Percentiles rank a stretch among this genome's conserved stretches.
phyloP scores from a whole-genome alignment of 2,329 filamentous ascomycete genomes.

The Penicillium sp. region DNA sequence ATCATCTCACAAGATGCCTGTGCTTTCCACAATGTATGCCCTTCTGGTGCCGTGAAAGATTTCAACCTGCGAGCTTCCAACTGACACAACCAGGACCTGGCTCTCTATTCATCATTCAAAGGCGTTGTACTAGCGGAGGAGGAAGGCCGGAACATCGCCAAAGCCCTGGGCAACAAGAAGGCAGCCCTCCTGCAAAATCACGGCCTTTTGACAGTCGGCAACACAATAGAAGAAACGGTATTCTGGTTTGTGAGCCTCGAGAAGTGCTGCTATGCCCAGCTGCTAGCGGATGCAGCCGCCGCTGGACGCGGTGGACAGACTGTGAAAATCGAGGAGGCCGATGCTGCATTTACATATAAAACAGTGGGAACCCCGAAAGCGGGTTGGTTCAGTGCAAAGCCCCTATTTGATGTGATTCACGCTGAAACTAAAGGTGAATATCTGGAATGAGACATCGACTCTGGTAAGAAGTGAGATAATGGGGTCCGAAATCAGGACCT shows the following conservation, averaged over 20 bases:
- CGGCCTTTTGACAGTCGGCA: constrained; percentile 52
- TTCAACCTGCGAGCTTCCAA: too few relatives aligned
- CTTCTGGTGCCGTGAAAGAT: not conserved
- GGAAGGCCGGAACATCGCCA: constrained; percentile 55
- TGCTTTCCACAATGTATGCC: constrained; percentile 44
- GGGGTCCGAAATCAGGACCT: too few relatives aligned
- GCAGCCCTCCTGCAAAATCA: constrained; percentile 56
- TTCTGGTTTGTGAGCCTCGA: constrained; percentile 57
- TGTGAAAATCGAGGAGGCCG: constrained; percentile 65
- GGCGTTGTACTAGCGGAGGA: constrained; percentile 54
- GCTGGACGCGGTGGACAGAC: constrained; percentile 61
- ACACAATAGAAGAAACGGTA: constrained; percentile 51
- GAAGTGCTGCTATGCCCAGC: constrained; percentile 54
- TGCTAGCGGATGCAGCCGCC: constrained; percentile 54
- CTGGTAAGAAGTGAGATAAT: not conserved
- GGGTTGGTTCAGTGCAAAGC: constrained; percentile 71
- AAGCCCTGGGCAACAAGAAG: constrained; percentile 50
- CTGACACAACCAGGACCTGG: constrained; percentile 44
- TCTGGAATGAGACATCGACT: constrained; percentile 39
- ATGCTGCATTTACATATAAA: constrained; percentile 67
- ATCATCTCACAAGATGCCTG: constrained; percentile 49
- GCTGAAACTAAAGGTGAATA: constrained; percentile 60
- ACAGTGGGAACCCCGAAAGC: constrained; percentile 60
- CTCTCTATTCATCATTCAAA: constrained; percentile 54
- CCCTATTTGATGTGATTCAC: constrained; percentile 68